Evolutionary conservation across 2,329 filamentous ascomycete species (phyloP).

Genomic region (Monosporascus sp.): DNA sequence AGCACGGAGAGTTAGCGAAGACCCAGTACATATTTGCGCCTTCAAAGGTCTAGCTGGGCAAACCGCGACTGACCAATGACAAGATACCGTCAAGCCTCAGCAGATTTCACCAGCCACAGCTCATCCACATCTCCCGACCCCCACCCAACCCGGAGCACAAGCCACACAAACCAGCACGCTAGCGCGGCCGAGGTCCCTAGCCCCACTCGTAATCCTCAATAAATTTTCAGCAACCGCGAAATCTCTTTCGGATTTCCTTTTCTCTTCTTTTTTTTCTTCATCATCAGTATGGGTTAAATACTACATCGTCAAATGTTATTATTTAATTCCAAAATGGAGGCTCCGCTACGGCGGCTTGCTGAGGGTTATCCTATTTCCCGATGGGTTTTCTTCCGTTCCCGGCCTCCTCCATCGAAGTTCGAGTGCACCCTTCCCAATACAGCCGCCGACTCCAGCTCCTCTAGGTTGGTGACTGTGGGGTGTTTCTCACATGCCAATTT

Average conservation of each 20-base stretch:
- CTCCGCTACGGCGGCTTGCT: slow-evolving; percentile 30
- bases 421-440: slow-evolving; percentile 26
- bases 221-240: slow-evolving; percentile 1
- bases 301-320: slow-evolving; percentile 31
- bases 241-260: slow-evolving; percentile 7
- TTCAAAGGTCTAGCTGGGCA: no score
- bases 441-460: slow-evolving; percentile 30
- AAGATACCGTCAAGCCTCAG: no score
- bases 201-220: background rate
- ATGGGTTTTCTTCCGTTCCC: slow-evolving; percentile 33
- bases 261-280: slow-evolving; percentile 22
- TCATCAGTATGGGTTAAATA: slow-evolving; percentile 32
- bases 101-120: no score
- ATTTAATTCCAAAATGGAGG: slow-evolving; percentile 26
- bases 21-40: no score
- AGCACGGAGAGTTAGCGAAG: no score
- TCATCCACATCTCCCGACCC: no score
- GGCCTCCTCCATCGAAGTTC: slow-evolving; percentile 27
- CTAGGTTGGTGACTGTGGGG: slow-evolving; percentile 31
- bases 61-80: no score
- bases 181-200: background rate
- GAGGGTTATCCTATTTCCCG: slow-evolving; percentile 26
- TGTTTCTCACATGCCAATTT: slow-evolving; percentile 23
- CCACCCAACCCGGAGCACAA: no score
- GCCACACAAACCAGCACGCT: background rate